Conservation (phyloP, 148 eudicot genomes). For the Selenicereus undatus region DNA sequence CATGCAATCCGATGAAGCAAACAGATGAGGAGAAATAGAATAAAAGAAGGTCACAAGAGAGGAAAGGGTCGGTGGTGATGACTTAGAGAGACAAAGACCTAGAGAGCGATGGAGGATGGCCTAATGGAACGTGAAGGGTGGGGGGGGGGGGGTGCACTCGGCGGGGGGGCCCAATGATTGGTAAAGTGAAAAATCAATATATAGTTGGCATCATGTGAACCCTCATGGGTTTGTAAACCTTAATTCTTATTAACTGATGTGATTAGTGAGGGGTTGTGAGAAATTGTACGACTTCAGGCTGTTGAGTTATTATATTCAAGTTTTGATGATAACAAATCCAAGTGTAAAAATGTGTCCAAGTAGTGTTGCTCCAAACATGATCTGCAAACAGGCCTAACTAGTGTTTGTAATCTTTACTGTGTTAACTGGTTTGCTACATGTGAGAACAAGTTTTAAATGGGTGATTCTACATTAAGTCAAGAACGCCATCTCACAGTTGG, state of each 20-base stretch:
- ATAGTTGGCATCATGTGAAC: constrained; percentile 52
- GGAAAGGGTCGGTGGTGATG: constrained; percentile 32
- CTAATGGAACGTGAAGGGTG: constrained; percentile 14
- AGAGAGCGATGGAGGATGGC: constrained; percentile 15
- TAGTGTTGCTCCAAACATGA: too few relatives aligned
- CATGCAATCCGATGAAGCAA: constrained; percentile 34
- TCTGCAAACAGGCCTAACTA: too few relatives aligned
- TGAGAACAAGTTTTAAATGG: too few relatives aligned
- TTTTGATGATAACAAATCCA: too few relatives aligned
- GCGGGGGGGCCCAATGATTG: constrained; percentile 22
- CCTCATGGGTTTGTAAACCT: constrained; percentile 35
- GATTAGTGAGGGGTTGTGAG: not conserved
- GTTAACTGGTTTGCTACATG: too few relatives aligned
- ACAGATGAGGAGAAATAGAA: constrained; percentile 27
- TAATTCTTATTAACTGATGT: constrained; percentile 7
- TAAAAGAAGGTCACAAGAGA: constrained; percentile 6
- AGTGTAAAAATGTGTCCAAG: too few relatives aligned
- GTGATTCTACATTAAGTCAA: too few relatives aligned
- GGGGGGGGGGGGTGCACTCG: not conserved
- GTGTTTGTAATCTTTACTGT: too few relatives aligned
- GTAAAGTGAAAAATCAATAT: constrained; percentile 26
- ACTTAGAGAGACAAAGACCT: not conserved
- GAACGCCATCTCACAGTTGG: too few relatives aligned
- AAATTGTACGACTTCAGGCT: not conserved
- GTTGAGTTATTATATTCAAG: too few relatives aligned